Evolutionary conservation across 140 eudicot genomes (phyloP), one percentile per base, ranked within the genome.

Genomic region (Cichorium intybus): DNA sequence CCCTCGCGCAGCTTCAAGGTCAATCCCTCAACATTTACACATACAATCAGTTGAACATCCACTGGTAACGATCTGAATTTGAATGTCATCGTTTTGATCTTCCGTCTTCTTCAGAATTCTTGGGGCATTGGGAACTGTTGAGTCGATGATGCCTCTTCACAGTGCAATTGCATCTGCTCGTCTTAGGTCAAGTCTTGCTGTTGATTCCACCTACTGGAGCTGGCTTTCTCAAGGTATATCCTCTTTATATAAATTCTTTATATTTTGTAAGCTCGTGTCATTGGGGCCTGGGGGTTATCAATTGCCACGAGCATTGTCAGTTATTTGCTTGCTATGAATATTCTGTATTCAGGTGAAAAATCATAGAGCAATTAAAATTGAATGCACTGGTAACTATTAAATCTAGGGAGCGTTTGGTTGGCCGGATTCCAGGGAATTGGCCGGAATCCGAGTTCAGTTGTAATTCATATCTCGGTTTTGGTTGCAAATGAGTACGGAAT

Each of bases 101-200:
- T 17, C 0, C 3, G 11, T 29, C 20, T 68, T 63, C 15, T 27
- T 56, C 71, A 87, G 95, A 81, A 22, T 84, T 59, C 79, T 79
- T 22, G 70, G 68, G 16, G 82, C 76, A 1, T 53, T 84, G 68
- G 95, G 82, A 74, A 62, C 77, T 34, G 74, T 79, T 34, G 92
- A 81, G 49, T 79, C 92, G n/a, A 75, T 85, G 87, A 16, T 79
- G 80, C 96, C 96, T n/a, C 89, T 88, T 61, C 96, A 88, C 64
- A 82, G 82, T 63, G 85, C 80, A 11, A 77, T 85, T 65, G 96
- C 94, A 24, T 71, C 94, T 31, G 90, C 96, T 80, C 89, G 94
- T 62, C 86, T 88, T 56, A 82, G 20, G 60, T 85, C 96, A 12
- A 82, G 50, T 53, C 75, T 88, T 59, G 94, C 87, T 3, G 67